Percentiles rank a stretch among this genome's conserved stretches.
Evolutionary conservation across 176 grass and related monocot genomes (phyloP).

Genomic region (Ensete glaucum): DNA sequence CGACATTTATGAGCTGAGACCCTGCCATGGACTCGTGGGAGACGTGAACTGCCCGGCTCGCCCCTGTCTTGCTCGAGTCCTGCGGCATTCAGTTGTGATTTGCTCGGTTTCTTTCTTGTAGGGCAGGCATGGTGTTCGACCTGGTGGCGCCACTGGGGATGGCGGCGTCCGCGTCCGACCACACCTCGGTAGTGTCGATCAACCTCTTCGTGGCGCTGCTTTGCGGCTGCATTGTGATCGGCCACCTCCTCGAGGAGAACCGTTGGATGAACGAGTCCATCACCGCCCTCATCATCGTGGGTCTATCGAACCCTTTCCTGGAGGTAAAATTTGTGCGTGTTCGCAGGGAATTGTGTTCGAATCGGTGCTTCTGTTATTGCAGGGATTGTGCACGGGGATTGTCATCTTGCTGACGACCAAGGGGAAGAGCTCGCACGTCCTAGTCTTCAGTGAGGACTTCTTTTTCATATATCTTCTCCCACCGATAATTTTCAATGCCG

Average conservation of each 20-base stretch:
- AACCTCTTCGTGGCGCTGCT: slow-evolving; percentile 79
- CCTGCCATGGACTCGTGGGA: not conserved
- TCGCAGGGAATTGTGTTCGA: not conserved
- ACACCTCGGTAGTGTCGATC: slow-evolving; percentile 84
- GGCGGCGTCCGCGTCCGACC: slow-evolving; percentile 55
- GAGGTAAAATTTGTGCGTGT: not conserved
- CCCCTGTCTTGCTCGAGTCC: not conserved
- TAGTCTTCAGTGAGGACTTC: slow-evolving; percentile 97
- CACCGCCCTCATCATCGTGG: slow-evolving; percentile 79
- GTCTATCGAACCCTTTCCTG: not conserved
- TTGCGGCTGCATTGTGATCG: slow-evolving; percentile 86
- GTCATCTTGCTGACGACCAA: slow-evolving; percentile 73
- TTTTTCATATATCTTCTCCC: slow-evolving; percentile 99
- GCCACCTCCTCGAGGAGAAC: slow-evolving; percentile 92
- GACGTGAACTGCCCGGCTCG: not conserved
- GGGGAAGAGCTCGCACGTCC: slow-evolving; percentile 86
- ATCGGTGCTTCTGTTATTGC: not conserved
- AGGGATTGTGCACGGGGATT: slow-evolving; percentile 87
- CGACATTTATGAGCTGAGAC: not conserved
- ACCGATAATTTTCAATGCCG: slow-evolving; percentile 98
- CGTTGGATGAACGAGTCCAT: slow-evolving; percentile 93
- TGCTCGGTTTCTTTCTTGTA: not conserved
- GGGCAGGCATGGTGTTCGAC: slow-evolving; percentile 35
- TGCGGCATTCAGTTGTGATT: not conserved
- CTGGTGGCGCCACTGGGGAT: slow-evolving; percentile 38